Conservation (phyloP, 805 yeast genomes). For the Millerozyma acaciae region DNA sequence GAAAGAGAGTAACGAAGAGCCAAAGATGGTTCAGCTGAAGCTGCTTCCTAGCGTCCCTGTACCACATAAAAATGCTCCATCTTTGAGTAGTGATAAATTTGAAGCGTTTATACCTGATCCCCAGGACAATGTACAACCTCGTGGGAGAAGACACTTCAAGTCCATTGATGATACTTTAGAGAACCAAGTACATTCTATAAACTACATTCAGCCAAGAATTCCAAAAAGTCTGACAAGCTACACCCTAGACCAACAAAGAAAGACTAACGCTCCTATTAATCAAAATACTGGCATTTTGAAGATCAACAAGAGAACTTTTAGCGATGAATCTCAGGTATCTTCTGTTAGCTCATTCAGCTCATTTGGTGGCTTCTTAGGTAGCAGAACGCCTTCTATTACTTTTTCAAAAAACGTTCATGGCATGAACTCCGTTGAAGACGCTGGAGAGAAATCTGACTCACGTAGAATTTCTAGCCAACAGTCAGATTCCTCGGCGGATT, state of each 20-base stretch:
- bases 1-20: too few species aligned
- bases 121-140: too few species aligned
- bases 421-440: not conserved
- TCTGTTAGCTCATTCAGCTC: slow-evolving; percentile 37
- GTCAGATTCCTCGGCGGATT: not conserved
- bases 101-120: too few species aligned
- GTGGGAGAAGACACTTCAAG: too few species aligned
- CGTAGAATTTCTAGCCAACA: not conserved
- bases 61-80: too few species aligned
- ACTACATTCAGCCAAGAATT: not conserved
- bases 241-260: slow-evolving; percentile 10
- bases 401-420: not conserved
- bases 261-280: slow-evolving; percentile 11
- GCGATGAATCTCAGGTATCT: slow-evolving; percentile 38
- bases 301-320: slow-evolving; percentile 25
- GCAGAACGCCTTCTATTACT: slow-evolving; percentile 6
- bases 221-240: not conserved
- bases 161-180: too few species aligned
- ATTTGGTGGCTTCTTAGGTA: slow-evolving; percentile 26
- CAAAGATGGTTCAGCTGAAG: too few species aligned
- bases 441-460: not conserved
- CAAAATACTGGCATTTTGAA: slow-evolving; percentile 9
- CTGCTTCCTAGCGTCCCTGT: too few species aligned
- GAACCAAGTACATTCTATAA: too few species aligned
- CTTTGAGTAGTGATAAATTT: too few species aligned